A percentile compares a stretch with the other conserved stretches of the same genome.
phyloP scores from a whole-genome alignment of 2,329 filamentous ascomycete genomes.

The Trichoderma sp. region DNA sequence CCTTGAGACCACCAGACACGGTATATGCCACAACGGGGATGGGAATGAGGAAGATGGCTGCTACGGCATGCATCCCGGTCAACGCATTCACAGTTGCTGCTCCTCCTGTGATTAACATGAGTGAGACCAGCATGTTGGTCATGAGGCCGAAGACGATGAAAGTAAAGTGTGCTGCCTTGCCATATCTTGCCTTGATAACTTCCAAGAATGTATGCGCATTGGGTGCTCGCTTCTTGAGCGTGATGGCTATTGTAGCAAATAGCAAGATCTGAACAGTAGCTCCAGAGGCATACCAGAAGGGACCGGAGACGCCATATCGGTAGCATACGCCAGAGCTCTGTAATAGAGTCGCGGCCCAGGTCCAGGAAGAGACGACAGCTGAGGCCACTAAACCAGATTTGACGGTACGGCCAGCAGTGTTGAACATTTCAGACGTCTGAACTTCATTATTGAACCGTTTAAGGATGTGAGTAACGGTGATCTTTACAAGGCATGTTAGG shows the following conservation, averaged over 20 bases:
- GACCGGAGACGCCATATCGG: slow-evolving; percentile 67
- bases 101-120: slow-evolving; percentile 86
- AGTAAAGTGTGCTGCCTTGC: slow-evolving; percentile 67
- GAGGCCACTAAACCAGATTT: slow-evolving; percentile 87
- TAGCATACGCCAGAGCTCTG: slow-evolving; percentile 84
- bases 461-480: slow-evolving; percentile 69
- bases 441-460: slow-evolving; percentile 66
- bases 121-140: slow-evolving; percentile 84
- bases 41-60: slow-evolving; percentile 56
- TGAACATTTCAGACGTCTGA: slow-evolving; percentile 93
- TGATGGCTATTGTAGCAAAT: slow-evolving; percentile 88
- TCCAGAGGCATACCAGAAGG: slow-evolving; percentile 64
- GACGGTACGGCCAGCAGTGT: slow-evolving; percentile 81
- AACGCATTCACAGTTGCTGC: slow-evolving; percentile 54
- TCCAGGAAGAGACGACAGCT: slow-evolving; percentile 92
- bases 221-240: slow-evolving; percentile 81
- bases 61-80: slow-evolving; percentile 60
- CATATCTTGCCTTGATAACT: slow-evolving; percentile 80
- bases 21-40: slow-evolving; percentile 67
- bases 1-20: slow-evolving; percentile 76
- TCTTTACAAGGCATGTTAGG: slow-evolving; percentile 36
- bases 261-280: slow-evolving; percentile 85
- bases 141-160: slow-evolving; percentile 81
- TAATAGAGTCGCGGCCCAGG: slow-evolving; percentile 82
- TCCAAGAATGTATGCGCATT: slow-evolving; percentile 87